Base-by-base conservation (phyloP, 257 asterid species). In the Euphrasia confusa region DNA sequence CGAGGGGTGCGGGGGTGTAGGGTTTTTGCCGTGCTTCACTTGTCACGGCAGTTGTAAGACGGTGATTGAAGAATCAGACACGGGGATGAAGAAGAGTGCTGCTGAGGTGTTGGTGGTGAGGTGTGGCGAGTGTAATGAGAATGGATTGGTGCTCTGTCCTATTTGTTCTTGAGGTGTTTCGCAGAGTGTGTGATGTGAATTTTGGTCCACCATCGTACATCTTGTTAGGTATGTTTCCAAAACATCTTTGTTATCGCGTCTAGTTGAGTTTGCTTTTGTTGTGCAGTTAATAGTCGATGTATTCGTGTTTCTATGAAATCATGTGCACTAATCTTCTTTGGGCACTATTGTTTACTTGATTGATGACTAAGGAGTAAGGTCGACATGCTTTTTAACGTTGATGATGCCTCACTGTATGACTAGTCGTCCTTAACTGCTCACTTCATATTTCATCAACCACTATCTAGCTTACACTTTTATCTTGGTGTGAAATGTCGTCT, bases 21-120 rank as follows among this genome's bases (percentile, higher is more conserved):
- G 95, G 73, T 86, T 89, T 77, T 77, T 84, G 82, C 97, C 94
- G 2, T 89, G 95, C 66, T 89, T 78, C 59, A 54, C 71, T 8
- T 86, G 97, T 60, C 77, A 82, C 44, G 95, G 97, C 54, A 89
- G 97, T 47, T 84, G 95, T 81, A 89, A 86, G 75, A 58, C 71
- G 67, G 77, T 57, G 74, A 71, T 50, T 71, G 74, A 72, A 33
- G 68, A 60, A 42, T 11, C 5, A 68, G 54, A 58, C 44, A 15
- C 35, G 68, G 35, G 8, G 57, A n/a, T n/a, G n/a, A 27, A 68
- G 58, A 72, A 65, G 75, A 68, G 30, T 52, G 30, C 65, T 61
- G 77, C 65, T 35, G 10, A 6, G 10, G 40, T 35, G 69, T 70
- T 73, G 49, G 72, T 74, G 47, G 72, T 76, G 55, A 82, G 80